These are phyloP conservation scores for Musa balbisiana DNA, from an alignment of 202 grass and related monocot genomes.

Conservation along the genomic window DNA sequence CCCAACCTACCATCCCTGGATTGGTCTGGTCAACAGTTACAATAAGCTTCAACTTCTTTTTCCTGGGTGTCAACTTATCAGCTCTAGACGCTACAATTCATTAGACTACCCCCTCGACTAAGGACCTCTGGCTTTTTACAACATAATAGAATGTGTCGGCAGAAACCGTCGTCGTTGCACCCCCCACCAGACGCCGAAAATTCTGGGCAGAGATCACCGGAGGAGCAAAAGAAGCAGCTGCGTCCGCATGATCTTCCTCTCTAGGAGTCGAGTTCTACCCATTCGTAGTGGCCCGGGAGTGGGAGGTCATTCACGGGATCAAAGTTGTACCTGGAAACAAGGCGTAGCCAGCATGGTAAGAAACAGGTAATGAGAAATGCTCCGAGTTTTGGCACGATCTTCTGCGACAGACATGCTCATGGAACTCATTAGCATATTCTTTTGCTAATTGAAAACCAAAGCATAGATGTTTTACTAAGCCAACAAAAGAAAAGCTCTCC, in stretches of 20 bases:
- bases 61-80: conserved; percentile 34
- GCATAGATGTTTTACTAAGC: not conserved
- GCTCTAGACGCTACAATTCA: conserved; percentile 27
- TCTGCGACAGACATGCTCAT: too few species aligned
- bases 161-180: conserved; percentile 10
- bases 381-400: too few species aligned
- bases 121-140: conserved; percentile 12
- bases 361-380: too few species aligned
- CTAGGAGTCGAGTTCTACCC: conserved; percentile 18
- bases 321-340: conserved; percentile 18
- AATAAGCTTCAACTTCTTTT: conserved; percentile 7
- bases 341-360: not conserved
- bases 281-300: conserved; percentile 12
- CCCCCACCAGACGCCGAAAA: conserved; percentile 1
- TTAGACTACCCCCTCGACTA: conserved; percentile 1
- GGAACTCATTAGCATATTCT: too few species aligned
- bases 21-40: conserved; percentile 38
- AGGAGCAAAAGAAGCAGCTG: not conserved
- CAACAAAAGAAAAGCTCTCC: not conserved
- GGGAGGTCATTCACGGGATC: conserved; percentile 15
- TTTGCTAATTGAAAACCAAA: too few species aligned
- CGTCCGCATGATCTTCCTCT: not conserved
- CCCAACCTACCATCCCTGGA: conserved; percentile 1
- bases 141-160: not conserved
- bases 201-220: conserved; percentile 30